Evolutionary conservation across 1,139 yeast genomes (phyloP), one percentile per base, ranked within the genome.

Genomic region (Magnusiomyces fungicola): DNA sequence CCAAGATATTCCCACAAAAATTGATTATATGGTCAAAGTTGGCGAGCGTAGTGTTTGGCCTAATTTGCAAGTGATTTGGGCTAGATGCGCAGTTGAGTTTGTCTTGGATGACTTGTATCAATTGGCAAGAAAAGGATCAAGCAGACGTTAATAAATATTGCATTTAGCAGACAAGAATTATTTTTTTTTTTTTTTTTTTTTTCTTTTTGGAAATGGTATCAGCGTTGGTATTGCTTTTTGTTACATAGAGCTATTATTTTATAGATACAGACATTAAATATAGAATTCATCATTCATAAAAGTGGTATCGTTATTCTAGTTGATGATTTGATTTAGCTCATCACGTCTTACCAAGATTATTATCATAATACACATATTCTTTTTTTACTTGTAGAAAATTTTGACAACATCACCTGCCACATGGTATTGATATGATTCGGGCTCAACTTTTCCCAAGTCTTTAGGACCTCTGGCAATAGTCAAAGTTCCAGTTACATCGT

Each of bases 31-130:
- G 14, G 22, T 42, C 16, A 70, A 77, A 48, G 89, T 90, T 32
- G 99, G 99, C 3, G 97, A 90, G 65, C 74, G 85, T 56, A 84
- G 95, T 46, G 89, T 90, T 0, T 92, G 98, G 98, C 96, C 96
- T 0, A 78, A 87, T 53, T 74, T 88, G 56, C 88, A 97, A 0
- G 71, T 90, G 43, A 71, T 94, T 41, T 83, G 90, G 80, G 85
- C 96, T 0, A 72, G 99, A 49, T 87, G 97, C 61, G 80, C 92
- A 1, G 84, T 90, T 51, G 99, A 92, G 68, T 86, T 85, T 69
- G 85, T 90, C 30, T 72, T 92, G 52, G 96, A 90, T 63, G 89
- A 83, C 63, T 73, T 82, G 58, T 80, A 81, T 62, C 77, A 75
- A 65, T 67, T 74, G 55, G 75, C 76, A 61, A 67, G 57, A 25